Percentiles rank a stretch among this genome's conserved stretches.
phyloP scores from a whole-genome alignment of 2,329 filamentous ascomycete genomes.

The Aureobasidium mangrovei region DNA sequence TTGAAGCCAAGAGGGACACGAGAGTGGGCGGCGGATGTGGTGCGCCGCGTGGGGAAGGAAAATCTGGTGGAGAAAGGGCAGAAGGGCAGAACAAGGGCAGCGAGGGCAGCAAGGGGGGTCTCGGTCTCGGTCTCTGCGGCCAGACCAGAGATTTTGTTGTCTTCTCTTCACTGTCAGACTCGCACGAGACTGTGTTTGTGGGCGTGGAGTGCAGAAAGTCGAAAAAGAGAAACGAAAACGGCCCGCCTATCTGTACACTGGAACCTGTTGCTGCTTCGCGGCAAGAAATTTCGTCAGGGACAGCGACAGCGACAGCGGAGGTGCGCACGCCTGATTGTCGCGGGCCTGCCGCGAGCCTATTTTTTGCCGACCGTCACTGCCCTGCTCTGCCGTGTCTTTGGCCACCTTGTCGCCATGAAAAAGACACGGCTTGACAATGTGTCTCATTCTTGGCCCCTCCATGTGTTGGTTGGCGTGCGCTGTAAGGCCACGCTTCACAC shows the following conservation, averaged over 20 bases:
- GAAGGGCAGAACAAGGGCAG: no score
- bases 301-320: neutral
- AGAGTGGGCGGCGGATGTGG: neutral
- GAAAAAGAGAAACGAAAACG: neutral
- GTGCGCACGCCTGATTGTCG: neutral
- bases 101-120: no score
- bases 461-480: neutral
- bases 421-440: no score
- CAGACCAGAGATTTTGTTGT: no score
- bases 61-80: no score
- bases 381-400: neutral
- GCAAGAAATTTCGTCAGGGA: no score
- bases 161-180: no score
- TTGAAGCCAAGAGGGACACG: constrained; percentile 1
- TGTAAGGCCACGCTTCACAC: neutral
- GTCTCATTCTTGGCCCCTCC: neutral
- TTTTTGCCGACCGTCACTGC: neutral
- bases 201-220: neutral
- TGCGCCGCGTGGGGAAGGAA: constrained; percentile 3
- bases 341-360: neutral
- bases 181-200: no score
- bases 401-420: no score
- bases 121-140: no score
- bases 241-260: neutral
- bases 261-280: no score